Conservation (phyloP, 2,329 filamentous ascomycete species). For the Colletotrichum aenigma region DNA sequence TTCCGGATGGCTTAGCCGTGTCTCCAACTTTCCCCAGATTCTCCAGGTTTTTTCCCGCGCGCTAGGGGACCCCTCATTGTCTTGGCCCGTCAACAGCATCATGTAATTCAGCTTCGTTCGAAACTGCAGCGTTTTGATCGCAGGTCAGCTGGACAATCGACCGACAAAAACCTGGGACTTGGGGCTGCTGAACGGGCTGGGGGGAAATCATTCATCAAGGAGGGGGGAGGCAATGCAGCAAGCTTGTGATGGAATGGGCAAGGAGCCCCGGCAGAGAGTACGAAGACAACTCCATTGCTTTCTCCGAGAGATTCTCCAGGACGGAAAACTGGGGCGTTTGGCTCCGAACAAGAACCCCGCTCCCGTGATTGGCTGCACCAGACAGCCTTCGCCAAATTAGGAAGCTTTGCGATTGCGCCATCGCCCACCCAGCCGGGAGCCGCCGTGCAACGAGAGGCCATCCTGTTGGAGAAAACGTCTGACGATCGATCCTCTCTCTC, state of each 20-base stretch:
- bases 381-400: conserved; percentile 19
- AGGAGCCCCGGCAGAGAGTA: conserved; percentile 4
- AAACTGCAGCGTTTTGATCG: background rate
- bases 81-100: background rate
- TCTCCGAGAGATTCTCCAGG: conserved; percentile 5
- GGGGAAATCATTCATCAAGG: background rate
- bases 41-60: conserved; percentile 4
- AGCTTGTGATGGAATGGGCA: background rate
- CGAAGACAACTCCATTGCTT: conserved; percentile 3
- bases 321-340: background rate
- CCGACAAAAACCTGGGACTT: background rate
- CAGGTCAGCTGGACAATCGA: background rate
- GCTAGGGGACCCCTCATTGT: background rate
- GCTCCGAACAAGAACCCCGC: background rate
- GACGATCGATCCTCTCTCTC: conserved; percentile 6
- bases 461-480: conserved; percentile 2
- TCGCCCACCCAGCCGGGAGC: conserved; percentile 13
- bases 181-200: background rate
- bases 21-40: conserved; percentile 10
- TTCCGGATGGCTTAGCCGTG: conserved; percentile 3
- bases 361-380: conserved; percentile 7
- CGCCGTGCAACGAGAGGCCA: conserved; percentile 1
- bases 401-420: conserved; percentile 22
- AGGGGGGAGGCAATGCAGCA: background rate
- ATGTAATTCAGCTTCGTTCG: background rate